Percentiles rank a stretch among this genome's conserved stretches.
Evolutionary conservation across 108 stramenopile species (phyloP).

Genomic region (Aurantiochytrium sp.): DNA sequence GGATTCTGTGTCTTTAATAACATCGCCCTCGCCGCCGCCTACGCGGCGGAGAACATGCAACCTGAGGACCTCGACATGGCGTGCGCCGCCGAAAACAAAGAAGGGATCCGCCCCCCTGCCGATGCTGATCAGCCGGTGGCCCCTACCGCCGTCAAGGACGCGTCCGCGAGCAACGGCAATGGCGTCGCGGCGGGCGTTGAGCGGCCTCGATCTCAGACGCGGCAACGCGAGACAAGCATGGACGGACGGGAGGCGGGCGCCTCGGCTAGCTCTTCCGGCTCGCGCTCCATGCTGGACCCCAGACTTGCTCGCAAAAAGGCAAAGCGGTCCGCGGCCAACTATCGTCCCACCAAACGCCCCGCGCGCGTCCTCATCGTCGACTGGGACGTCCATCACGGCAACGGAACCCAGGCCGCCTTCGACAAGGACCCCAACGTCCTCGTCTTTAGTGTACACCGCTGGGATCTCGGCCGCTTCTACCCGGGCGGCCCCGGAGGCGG

Average conservation of each 20-base stretch:
- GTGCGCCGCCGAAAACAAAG: too few relatives aligned
- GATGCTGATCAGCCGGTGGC: too few relatives aligned
- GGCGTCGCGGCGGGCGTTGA: not conserved
- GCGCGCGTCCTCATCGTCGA: constrained; percentile 59
- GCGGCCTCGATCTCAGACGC: not conserved
- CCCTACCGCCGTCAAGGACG: too few relatives aligned
- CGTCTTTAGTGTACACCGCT: constrained; percentile 68
- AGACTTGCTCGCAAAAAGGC: not conserved
- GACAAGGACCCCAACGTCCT: constrained; percentile 59
- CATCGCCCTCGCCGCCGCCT: constrained; percentile 46
- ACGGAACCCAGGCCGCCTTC: constrained; percentile 79
- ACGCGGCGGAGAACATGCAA: not conserved
- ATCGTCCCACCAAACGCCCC: not conserved
- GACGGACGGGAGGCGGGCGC: not conserved
- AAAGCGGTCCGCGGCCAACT: not conserved
- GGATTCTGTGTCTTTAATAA: constrained; percentile 84
- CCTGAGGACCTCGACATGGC: too few relatives aligned
- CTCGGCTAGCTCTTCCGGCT: not conserved
- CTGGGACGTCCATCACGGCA: constrained; percentile 71
- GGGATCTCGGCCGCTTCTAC: constrained; percentile 61
- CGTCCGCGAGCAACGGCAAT: not conserved
- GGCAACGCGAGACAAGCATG: not conserved
- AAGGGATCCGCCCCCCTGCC: too few relatives aligned
- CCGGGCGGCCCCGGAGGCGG: constrained; percentile 47
- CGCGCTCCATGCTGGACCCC: not conserved